Percentiles rank a stretch among this genome's conserved stretches.
Conservation (phyloP, 768 basidiomycete genomes). For the Austroboletus festivus region DNA sequence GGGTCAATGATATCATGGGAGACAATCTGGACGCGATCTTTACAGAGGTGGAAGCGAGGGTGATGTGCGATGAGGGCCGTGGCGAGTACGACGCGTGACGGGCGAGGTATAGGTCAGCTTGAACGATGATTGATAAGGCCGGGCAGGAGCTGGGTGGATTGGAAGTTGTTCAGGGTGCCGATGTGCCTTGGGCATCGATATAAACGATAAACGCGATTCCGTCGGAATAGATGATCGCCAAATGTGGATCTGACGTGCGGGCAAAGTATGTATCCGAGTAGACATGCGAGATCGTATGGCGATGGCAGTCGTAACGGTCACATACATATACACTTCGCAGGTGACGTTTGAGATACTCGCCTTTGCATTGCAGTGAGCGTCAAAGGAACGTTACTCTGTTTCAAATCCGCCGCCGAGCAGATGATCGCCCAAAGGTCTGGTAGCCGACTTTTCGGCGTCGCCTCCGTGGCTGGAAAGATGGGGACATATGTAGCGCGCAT, state of each 20-base stretch:
- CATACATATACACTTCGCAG: too few species aligned
- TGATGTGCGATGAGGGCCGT: too few species aligned
- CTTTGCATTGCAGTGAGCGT: conserved; percentile 18
- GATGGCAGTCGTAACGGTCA: too few species aligned
- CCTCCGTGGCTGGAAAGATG: not conserved
- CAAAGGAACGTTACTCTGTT: conserved; percentile 24
- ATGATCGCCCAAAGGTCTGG: conserved; percentile 21
- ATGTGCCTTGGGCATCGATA: too few species aligned
- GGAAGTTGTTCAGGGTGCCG: conserved; percentile 15
- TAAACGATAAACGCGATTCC: not conserved
- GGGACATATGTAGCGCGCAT: too few species aligned
- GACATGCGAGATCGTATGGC: too few species aligned
- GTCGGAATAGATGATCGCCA: conserved; percentile 9
- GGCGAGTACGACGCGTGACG: conserved; percentile 2
- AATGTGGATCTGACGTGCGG: conserved; percentile 10
- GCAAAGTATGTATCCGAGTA: conserved; percentile 9
- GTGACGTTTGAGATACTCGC: too few species aligned
- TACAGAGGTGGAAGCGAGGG: too few species aligned
- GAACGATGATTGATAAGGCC: conserved; percentile 11
- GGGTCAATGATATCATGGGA: conserved; percentile 41
- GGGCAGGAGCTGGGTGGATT: conserved; percentile 8
- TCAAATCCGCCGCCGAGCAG: conserved; percentile 18
- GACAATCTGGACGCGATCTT: conserved; percentile 3
- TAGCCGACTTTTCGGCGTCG: not conserved
- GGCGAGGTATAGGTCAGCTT: conserved; percentile 5